A percentile compares a stretch with the other conserved stretches of the same genome.
Conservation (phyloP, 2,329 filamentous ascomycete genomes). For the Spiromastix sp. region DNA sequence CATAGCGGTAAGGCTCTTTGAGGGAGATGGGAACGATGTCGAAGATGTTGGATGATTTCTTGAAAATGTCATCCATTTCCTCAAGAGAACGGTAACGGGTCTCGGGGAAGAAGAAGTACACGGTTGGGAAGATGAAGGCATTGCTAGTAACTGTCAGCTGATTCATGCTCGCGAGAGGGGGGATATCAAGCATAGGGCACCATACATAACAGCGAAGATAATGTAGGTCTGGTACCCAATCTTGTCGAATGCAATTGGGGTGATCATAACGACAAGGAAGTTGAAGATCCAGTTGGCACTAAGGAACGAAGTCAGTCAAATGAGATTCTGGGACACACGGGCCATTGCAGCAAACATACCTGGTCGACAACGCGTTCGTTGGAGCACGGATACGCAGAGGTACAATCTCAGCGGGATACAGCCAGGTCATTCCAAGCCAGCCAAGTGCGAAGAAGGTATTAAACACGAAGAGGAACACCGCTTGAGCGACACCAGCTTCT, state of each 20-base stretch:
- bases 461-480: conserved; percentile 49
- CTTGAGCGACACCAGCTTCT: conserved; percentile 40
- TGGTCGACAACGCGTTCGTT: conserved; percentile 39
- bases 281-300: conserved; percentile 28
- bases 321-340: no score
- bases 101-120: conserved; percentile 32
- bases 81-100: conserved; percentile 29
- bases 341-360: no score
- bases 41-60: conserved; percentile 20
- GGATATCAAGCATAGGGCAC: neutral
- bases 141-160: conserved; percentile 4
- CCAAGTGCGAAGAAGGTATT: conserved; percentile 52
- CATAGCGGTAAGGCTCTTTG: conserved; percentile 6
- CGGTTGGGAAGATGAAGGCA: conserved; percentile 11
- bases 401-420: conserved; percentile 50
- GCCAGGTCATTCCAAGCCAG: conserved; percentile 49
- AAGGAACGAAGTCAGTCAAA: conserved; percentile 32
- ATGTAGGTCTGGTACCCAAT: conserved; percentile 41
- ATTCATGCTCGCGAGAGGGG: neutral
- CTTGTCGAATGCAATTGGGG: conserved; percentile 26
- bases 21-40: conserved; percentile 8
- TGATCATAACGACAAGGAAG: conserved; percentile 28
- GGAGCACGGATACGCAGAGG: conserved; percentile 40
- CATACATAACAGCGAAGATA: conserved; percentile 34
- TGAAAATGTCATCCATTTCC: conserved; percentile 31